Base-by-base conservation (phyloP, 371 early-diverging fungal genomes). In the Mortierella sp. region DNA sequence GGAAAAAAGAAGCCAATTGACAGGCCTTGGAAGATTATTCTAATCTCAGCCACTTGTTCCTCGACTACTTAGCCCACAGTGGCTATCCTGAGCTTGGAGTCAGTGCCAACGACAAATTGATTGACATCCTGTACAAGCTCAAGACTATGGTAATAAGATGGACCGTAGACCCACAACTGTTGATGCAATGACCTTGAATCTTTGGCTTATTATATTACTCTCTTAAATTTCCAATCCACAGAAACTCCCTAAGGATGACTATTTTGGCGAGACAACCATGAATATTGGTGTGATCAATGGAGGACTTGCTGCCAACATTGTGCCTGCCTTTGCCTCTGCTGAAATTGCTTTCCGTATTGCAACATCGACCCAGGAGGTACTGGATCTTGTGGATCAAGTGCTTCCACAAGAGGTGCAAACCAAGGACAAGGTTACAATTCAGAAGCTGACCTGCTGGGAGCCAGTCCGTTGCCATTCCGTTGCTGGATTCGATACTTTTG, bases 81-180 rank as follows among this genome's bases (percentile, higher is more conserved):
- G 86, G 85, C 1, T 84, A 85, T 23, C 86, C 86, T 2, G 83
- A 86, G 57, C 82, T 80, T 26, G 85, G 86, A 19, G 29, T 72
- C 43, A 78, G 75, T 28, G 86, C 86, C 60, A 86, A 74, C 54
- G 82, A 73, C 29, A 75, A 80, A 47, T 49, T 85, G 49, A 66
- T 84, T 19, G 82, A 83, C 19, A 47, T 83, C n/a, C 61, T 84
- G 43, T 53, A 66, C 66, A 60, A 61, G 40, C 35, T 76, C 34
- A 66, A 72, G 54, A 47, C 69, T 9, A 28, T 74, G 61, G 82
- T 83, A 72, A 51, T 55, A 22, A 2, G 10, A 49, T 22, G 9
- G 17, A 19, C 9, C 49, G 2, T 28, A 28, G n/a, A n/a, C n/a
- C n/a, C n/a, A n/a, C n/a, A n/a, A n/a, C n/a, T n/a, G n/a, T n/a